A percentile compares a stretch with the other conserved stretches of the same genome.
Evolutionary conservation across 495 filamentous ascomycete genomes (phyloP).

Genomic region (Diplogelasinospora grovesii): DNA sequence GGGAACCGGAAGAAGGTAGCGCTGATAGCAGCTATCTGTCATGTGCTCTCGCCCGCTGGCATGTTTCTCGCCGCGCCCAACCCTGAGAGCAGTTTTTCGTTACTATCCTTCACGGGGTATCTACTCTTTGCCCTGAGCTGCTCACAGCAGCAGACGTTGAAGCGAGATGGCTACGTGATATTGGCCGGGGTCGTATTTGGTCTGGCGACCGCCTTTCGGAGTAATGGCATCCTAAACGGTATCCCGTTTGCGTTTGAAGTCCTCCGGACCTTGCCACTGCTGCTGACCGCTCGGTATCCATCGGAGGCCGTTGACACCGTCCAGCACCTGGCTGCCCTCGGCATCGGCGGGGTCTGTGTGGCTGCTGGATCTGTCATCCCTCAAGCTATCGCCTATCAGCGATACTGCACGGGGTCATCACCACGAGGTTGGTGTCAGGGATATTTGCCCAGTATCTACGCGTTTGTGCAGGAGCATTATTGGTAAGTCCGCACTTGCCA

Average conservation of each 20-base stretch:
- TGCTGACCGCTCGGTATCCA: constrained; percentile 3
- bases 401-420: constrained; percentile 53
- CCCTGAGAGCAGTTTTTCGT: constrained; percentile 70
- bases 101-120: constrained; percentile 68
- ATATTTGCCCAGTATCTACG: constrained; percentile 74
- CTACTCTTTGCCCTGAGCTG: constrained; percentile 60
- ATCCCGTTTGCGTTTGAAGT: constrained; percentile 42
- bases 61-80: constrained; percentile 87
- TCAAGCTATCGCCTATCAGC: constrained; percentile 66
- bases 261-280: constrained; percentile 44
- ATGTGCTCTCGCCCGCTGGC: constrained; percentile 81
- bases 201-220: constrained; percentile 66
- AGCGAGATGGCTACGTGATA: constrained; percentile 45
- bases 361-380: constrained; percentile 61
- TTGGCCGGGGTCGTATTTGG: constrained; percentile 63
- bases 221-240: constrained; percentile 85
- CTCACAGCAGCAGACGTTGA: constrained; percentile 3
- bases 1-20: constrained; percentile 38
- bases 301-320: constrained; percentile 27
- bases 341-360: constrained; percentile 59
- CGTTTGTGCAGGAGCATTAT: constrained; percentile 81
- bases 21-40: constrained; percentile 61
- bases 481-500: no score
- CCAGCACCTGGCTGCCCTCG: constrained; percentile 47
- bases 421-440: constrained; percentile 62